Percentiles rank a stretch among this genome's conserved stretches.
phyloP scores from a whole-genome alignment of 805 yeast genomes.

The Metschnikowia kunwiensis region DNA sequence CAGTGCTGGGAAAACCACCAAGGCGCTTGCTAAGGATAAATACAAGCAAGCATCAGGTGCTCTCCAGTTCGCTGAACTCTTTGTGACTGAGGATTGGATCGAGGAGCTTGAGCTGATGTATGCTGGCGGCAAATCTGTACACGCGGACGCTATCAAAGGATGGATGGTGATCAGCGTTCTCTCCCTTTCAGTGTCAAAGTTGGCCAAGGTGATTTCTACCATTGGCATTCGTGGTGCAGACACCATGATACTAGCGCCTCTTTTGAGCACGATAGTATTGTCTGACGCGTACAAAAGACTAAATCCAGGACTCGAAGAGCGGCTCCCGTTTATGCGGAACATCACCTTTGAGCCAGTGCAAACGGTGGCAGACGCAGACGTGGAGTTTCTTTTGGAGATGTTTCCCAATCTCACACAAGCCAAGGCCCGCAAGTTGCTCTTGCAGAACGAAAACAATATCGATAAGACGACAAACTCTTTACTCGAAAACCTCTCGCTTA shows the following conservation, averaged over 20 bases:
- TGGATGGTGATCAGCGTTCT: conserved; percentile 52
- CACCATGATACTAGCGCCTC: conserved; percentile 48
- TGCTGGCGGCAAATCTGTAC: conserved; percentile 53
- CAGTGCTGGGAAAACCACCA: conserved; percentile 17
- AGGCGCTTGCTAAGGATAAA: conserved; percentile 24
- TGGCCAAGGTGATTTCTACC: conserved; percentile 39
- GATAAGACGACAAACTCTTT: conserved; percentile 57
- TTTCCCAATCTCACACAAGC: conserved; percentile 60
- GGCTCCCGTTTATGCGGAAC: conserved; percentile 45
- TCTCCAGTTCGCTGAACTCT: conserved; percentile 48
- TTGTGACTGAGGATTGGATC: conserved; percentile 56
- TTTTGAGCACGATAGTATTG: conserved; percentile 52
- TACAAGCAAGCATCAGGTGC: conserved; percentile 19
- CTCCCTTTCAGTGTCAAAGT: conserved; percentile 43
- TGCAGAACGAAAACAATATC: conserved; percentile 46
- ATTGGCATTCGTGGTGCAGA: conserved; percentile 44
- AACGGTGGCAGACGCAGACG: conserved; percentile 28
- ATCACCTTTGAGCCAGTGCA: conserved; percentile 14
- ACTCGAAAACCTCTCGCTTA: conserved; percentile 57
- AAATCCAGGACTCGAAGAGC: conserved; percentile 51
- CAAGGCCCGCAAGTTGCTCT: conserved; percentile 49
- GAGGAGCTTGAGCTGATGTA: conserved; percentile 56
- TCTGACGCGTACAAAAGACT: conserved; percentile 45
- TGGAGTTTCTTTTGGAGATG: conserved; percentile 48
- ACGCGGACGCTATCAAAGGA: conserved; percentile 44